Evolutionary conservation across 2,329 filamentous ascomycete species (phyloP).

Genomic region (Ciborinia camelliae): DNA sequence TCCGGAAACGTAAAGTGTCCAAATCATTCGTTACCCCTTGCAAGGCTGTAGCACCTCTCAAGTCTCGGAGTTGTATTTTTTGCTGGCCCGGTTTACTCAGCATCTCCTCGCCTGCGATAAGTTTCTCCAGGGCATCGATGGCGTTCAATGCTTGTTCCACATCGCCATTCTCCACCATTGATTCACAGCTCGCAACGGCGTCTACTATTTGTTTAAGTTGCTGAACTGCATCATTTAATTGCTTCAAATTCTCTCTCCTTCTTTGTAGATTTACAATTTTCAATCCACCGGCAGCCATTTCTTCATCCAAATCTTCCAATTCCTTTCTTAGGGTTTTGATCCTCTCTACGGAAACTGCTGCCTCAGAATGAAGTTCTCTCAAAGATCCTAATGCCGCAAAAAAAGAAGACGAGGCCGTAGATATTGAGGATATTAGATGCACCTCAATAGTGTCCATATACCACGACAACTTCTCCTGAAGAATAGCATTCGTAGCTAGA

Average conservation of each 20-base stretch:
- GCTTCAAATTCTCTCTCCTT: slow-evolving; percentile 77
- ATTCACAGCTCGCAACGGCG: slow-evolving; percentile 72
- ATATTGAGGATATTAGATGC: slow-evolving; percentile 93
- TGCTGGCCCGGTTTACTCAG: slow-evolving; percentile 33
- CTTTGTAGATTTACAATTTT: slow-evolving; percentile 81
- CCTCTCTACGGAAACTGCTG: slow-evolving; percentile 81
- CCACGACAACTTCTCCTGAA: slow-evolving; percentile 98
- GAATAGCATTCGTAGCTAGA: slow-evolving; percentile 89
- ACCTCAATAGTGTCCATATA: slow-evolving; percentile 99
- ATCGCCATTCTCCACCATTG: slow-evolving; percentile 76
- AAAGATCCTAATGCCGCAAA: slow-evolving; percentile 91
- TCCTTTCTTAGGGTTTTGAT: slow-evolving; percentile 81
- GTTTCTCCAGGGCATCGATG: slow-evolving; percentile 72
- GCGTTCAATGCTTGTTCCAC: slow-evolving; percentile 75
- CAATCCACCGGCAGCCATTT: slow-evolving; percentile 81
- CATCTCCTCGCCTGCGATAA: slow-evolving; percentile 69
- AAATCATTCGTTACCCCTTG: slow-evolving; percentile 78
- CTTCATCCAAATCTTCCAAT: slow-evolving; percentile 74
- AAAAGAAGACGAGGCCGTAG: slow-evolving; percentile 90
- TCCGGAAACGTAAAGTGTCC: slow-evolving; percentile 68
- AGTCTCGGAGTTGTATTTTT: slow-evolving; percentile 53
- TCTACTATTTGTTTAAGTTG: slow-evolving; percentile 79
- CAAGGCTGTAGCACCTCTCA: slow-evolving; percentile 73
- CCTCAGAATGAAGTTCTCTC: slow-evolving; percentile 86
- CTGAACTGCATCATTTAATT: slow-evolving; percentile 75